Base-by-base conservation (phyloP, 352 stramenopile genomes). In the Phytophthora fragariae region DNA sequence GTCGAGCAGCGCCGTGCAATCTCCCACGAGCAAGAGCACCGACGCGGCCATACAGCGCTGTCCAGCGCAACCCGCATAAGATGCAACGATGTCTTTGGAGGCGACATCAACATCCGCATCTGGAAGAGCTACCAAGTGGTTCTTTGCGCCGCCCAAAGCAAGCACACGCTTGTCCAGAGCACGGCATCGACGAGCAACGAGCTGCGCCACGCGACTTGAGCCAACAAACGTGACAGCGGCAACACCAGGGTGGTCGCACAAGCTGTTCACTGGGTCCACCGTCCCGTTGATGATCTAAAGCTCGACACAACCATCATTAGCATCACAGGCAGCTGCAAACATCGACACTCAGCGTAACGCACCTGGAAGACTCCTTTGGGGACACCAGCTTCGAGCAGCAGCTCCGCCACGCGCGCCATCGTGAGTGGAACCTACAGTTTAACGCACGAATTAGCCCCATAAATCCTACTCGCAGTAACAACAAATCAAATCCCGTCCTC, bases 41-140 rank as follows among this genome's bases (percentile, higher is more conserved):
- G 94, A 99, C 12, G 97, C 97, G 14, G 97, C 98, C 97, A 99
- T 99, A 77, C 97, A 99, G 39, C 88, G 83, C 74, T 99, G 98
- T 29, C 98, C 98, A 14, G 95, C 95, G 74, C 97, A 99, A 3
- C 97, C 97, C 7, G 96, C 95, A 80, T 98, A 99, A 35, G 90
- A 98, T 12, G 98, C 96, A 3, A 98, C 93, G 52, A 99, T 98
- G 74, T 99, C 97, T 33, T 93, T 93, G 15, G 97, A 85, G 12
- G 98, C 90, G 57, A 95, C 88, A 1, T 98, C 95, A 9, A 90
- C 57, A 60, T 99, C 91, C 29, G 96, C 98, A 77, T 99, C 97
- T 0, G 93, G 92, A 57, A 99, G 77, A 1, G 97, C 97, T 33
- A 99, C 90, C 3, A 99, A 78, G 82, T 99, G 98, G 82, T 99